These are phyloP conservation scores for Sclerospora graminicola DNA, from an alignment of 352 stramenopile species.

Conservation along the genomic window DNA sequence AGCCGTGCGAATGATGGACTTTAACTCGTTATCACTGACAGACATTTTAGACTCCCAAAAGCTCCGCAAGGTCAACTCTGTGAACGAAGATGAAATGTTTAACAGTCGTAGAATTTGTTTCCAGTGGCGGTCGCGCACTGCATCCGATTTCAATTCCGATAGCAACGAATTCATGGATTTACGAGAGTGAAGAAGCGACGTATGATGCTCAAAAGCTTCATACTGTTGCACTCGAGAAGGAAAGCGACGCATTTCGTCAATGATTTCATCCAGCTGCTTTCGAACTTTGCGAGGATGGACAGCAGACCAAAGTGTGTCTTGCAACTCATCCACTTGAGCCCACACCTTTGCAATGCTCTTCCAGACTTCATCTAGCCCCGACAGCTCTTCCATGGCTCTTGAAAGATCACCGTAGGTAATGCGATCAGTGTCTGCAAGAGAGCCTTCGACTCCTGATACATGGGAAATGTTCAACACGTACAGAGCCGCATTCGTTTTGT, in stretches of 20 bases:
- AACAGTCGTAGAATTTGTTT: constrained; percentile 94
- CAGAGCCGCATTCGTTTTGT: constrained; percentile 92
- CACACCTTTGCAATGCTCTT: constrained; percentile 88
- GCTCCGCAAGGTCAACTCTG: constrained; percentile 92
- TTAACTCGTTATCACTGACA: constrained; percentile 91
- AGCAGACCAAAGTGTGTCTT: constrained; percentile 91
- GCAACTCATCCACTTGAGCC: constrained; percentile 83
- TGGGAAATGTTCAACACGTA: constrained; percentile 90
- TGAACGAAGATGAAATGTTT: constrained; percentile 88
- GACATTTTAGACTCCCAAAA: constrained; percentile 96
- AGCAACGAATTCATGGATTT: constrained; percentile 91
- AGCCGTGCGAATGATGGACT: constrained; percentile 94
- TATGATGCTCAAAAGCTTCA: constrained; percentile 93
- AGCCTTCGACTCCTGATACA: constrained; percentile 30
- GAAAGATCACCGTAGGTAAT: constrained; percentile 59
- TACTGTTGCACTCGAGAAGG: constrained; percentile 96
- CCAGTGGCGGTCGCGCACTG: constrained; percentile 98
- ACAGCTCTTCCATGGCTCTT: constrained; percentile 86
- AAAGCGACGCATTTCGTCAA: constrained; percentile 93
- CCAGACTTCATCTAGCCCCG: constrained; percentile 98
- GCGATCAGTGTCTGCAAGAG: constrained; percentile 63
- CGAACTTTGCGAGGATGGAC: constrained; percentile 92
- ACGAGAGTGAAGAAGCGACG: constrained; percentile 90
- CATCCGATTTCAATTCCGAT: constrained; percentile 96
- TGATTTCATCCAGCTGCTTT: constrained; percentile 94